A percentile compares a stretch with the other conserved stretches of the same genome.
Conservation (phyloP, 129 eudicot species). For the Gnaphalium uliginosum region DNA sequence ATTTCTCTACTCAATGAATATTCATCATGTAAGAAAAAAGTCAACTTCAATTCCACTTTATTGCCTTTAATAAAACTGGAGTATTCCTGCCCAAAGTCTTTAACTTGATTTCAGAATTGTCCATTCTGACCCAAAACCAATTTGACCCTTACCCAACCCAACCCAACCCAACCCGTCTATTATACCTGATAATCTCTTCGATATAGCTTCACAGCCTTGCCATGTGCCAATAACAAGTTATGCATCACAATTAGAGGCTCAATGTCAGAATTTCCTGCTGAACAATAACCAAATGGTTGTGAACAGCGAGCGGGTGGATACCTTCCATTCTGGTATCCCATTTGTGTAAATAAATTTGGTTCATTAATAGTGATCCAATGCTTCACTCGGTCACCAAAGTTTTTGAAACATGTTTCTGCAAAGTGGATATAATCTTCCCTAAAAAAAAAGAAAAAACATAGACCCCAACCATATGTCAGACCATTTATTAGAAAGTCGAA, state of each 20-base stretch:
- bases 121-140: neutral
- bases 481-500: neutral
- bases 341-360: conserved; percentile 56
- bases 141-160: neutral
- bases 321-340: conserved; percentile 47
- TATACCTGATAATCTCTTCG: conserved; percentile 51
- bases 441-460: conserved; percentile 8
- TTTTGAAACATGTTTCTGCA: conserved; percentile 64
- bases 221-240: conserved; percentile 80
- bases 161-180: neutral
- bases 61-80: conserved; percentile 26
- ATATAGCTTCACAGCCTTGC: conserved; percentile 65
- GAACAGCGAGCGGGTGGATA: conserved; percentile 85
- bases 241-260: conserved; percentile 76
- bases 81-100: neutral
- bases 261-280: conserved; percentile 65
- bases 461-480: neutral
- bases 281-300: conserved; percentile 70
- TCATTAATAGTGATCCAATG: conserved; percentile 80
- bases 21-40: conserved; percentile 1
- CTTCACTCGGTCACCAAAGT: conserved; percentile 83
- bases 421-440: conserved; percentile 78
- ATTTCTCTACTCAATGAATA: conserved; percentile 5
- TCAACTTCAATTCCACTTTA: conserved; percentile 1
- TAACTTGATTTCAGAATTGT: neutral